These are phyloP conservation scores for Fusarium continuum DNA, from an alignment of 2,329 filamentous ascomycete genomes.

Conservation along the genomic window DNA sequence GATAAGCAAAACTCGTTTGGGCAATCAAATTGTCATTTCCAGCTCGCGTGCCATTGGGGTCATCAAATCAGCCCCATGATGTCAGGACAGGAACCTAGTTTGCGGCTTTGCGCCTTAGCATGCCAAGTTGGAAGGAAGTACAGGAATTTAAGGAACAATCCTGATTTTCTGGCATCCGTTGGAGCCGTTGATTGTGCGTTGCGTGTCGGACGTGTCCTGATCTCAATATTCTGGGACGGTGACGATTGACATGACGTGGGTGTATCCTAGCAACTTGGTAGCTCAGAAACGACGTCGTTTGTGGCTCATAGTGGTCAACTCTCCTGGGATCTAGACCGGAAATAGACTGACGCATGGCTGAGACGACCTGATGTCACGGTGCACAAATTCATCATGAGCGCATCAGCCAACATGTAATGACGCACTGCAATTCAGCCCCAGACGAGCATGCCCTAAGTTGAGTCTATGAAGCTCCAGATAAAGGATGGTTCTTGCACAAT, in stretches of 20 bases:
- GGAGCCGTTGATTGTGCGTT: neutral
- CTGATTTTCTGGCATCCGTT: constrained; percentile 2
- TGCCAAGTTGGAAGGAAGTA: neutral
- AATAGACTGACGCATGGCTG: constrained; percentile 12
- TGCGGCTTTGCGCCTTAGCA: too few species aligned
- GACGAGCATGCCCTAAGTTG: neutral
- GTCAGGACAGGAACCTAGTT: too few species aligned
- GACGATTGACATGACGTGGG: constrained; percentile 24
- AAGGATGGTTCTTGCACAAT: constrained; percentile 9
- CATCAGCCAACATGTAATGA: constrained; percentile 12
- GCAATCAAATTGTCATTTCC: too few species aligned
- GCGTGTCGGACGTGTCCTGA: neutral
- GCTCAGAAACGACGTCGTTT: neutral
- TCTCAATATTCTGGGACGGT: constrained; percentile 18
- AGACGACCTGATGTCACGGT: constrained; percentile 18
- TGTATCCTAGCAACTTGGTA: neutral
- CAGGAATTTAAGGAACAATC: constrained; percentile 1
- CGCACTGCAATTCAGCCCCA: constrained; percentile 18
- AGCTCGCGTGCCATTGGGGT: too few species aligned
- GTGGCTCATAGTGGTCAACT: neutral
- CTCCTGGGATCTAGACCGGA: neutral
- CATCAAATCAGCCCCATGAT: too few species aligned
- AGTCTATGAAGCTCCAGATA: neutral
- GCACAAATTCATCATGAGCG: constrained; percentile 19
- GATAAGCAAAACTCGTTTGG: too few species aligned